Base-by-base conservation (phyloP, 306 rosid genomes). In the Pyrus bretschneideri region DNA sequence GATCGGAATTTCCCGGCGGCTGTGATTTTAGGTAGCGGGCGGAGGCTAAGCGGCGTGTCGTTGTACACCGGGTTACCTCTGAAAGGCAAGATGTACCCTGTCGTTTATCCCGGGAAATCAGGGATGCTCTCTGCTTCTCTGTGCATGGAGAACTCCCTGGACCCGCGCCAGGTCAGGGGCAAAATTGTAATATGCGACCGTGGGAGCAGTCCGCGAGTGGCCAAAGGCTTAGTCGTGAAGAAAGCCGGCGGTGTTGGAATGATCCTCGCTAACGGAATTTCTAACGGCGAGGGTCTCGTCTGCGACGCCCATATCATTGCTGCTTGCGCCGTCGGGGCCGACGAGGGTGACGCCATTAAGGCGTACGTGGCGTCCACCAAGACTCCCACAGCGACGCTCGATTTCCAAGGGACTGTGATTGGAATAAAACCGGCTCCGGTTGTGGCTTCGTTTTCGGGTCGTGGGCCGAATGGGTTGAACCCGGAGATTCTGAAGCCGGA, bases 371-470 rank as follows among this genome's bases (percentile, higher is more conserved):
- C 90, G 2, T 80, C 98, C 4, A 29, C 88, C 1, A 1, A 40
- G 1, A 83, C 83, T 27, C 92, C 98, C 10, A 88, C 85, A 0
- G 98, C 97, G 2, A 93, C 98, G 0, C 80, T 93, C n/a, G 85
- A 87, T 76, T 93, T 91, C 79, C 82, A 85, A 23, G 98, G 98
- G 2, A 93, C 98, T 1, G 69, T 89, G 23, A 79, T 93, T 1
- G 97, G 98, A 54, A 89, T 91, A 81, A 93, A 89, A 73, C 98
- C 98, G 0, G 98, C 98, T 6, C 98, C 98, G 14, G 89, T 93
- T 19, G 74, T 93, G 13, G 96, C 98, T 54, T 91, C 98, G 0
- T 93, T 93, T 65, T 86, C 98, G 0, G 97, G 92, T 0, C 78
- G 98, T 64, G 97, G 98, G 49, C 96, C 96, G 0, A 91, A 86